Evolutionary conservation across 306 rosid species (phyloP).

Genomic region (Comarum palustre): DNA sequence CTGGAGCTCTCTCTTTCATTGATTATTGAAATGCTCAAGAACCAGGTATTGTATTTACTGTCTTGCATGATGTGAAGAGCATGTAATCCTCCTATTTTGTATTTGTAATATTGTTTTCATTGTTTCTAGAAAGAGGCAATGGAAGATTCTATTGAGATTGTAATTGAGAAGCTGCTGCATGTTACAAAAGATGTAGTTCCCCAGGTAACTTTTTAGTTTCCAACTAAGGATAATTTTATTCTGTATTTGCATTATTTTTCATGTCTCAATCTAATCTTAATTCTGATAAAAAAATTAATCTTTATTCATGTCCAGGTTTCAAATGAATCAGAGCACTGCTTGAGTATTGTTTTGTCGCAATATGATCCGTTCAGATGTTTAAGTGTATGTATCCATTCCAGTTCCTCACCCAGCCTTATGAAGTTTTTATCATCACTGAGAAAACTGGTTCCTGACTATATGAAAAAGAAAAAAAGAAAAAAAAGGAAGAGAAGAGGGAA

Average conservation of each 20-base stretch:
- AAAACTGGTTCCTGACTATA: not conserved
- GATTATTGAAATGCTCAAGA: slow-evolving; percentile 81
- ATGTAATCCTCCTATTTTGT: not conserved
- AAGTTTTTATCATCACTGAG: not conserved
- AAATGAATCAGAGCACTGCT: slow-evolving; percentile 89
- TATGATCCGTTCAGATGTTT: slow-evolving; percentile 95
- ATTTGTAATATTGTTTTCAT: slow-evolving; percentile 9
- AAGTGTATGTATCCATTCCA: slow-evolving; percentile 50
- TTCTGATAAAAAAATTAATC: too few species aligned
- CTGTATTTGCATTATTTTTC: slow-evolving; percentile 15
- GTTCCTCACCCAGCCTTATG: not conserved
- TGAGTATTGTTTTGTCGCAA: slow-evolving; percentile 69
- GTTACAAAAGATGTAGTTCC: slow-evolving; percentile 70
- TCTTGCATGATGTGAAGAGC: not conserved
- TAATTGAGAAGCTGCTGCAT: slow-evolving; percentile 92
- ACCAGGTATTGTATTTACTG: slow-evolving; percentile 56
- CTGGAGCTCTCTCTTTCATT: slow-evolving; percentile 81
- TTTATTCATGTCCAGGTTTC: slow-evolving; percentile 60
- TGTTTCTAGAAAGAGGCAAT: slow-evolving; percentile 75
- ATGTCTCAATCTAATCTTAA: slow-evolving; percentile 15
- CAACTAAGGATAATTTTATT: slow-evolving; percentile 1
- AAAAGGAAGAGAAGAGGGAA: not conserved
- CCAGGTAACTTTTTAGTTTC: slow-evolving; percentile 46
- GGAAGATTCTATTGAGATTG: slow-evolving; percentile 90
- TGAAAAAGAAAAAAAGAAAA: not conserved